A percentile compares a stretch with the other conserved stretches of the same genome.
These are phyloP conservation scores for Sequoiadendron giganteum DNA, from an alignment of 75 land plant species.

Conservation along the genomic window DNA sequence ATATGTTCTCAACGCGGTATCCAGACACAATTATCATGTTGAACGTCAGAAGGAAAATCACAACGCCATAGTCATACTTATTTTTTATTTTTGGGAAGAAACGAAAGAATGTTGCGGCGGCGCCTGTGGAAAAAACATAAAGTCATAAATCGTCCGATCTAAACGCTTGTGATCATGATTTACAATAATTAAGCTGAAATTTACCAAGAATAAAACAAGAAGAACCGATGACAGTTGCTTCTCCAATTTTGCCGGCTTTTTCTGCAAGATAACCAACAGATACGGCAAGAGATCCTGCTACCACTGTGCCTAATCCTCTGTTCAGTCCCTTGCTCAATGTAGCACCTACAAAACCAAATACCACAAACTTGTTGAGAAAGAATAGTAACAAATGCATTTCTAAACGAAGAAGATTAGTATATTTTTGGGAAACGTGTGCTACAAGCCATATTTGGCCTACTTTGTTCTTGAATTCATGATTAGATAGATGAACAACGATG, in stretches of 20 bases:
- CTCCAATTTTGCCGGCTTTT: conserved; percentile 25
- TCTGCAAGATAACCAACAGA: conserved; percentile 37
- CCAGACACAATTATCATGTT: conserved; percentile 50
- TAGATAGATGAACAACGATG: too few species aligned
- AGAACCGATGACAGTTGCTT: conserved; percentile 23
- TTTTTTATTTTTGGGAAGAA: conserved; percentile 42
- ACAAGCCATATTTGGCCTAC: too few species aligned
- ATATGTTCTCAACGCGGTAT: conserved; percentile 22
- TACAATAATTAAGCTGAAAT: not conserved
- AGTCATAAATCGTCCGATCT: not conserved
- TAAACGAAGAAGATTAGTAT: not conserved
- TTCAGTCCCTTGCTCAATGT: conserved; percentile 64
- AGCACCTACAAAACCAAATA: conserved; percentile 39
- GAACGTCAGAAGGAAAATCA: conserved; percentile 66
- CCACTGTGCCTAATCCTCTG: conserved; percentile 45
- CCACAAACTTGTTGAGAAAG: not conserved
- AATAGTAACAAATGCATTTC: not conserved
- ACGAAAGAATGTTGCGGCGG: conserved; percentile 30
- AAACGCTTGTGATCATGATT: not conserved
- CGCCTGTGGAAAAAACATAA: conserved; percentile 21
- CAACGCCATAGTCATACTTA: conserved; percentile 47
- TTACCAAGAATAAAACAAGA: conserved; percentile 53
- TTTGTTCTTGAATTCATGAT: not conserved
- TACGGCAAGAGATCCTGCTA: conserved; percentile 56
- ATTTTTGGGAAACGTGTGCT: too few species aligned